A percentile compares a stretch with the other conserved stretches of the same genome.
Evolutionary conservation across 495 filamentous ascomycete species (phyloP).

Genomic region (Venustampulla echinocandica): DNA sequence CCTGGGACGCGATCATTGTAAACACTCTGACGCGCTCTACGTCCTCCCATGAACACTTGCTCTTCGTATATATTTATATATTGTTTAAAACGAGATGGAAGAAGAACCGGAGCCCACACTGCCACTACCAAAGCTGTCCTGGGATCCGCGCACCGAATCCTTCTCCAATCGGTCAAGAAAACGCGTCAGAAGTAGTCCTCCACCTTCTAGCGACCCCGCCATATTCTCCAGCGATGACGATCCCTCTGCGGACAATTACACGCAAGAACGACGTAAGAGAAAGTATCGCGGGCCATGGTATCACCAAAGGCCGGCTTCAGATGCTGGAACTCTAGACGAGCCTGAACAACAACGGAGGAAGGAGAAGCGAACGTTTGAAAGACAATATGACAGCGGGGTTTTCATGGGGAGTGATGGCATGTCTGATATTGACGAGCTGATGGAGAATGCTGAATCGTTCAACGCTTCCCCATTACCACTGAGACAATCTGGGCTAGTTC

Average conservation of each 20-base stretch:
- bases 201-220: slow-evolving; percentile 61
- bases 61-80: neutral
- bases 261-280: slow-evolving; percentile 45
- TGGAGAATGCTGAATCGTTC: slow-evolving; percentile 5
- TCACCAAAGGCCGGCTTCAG: slow-evolving; percentile 44
- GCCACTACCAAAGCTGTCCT: slow-evolving; percentile 33
- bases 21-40: too few relatives aligned
- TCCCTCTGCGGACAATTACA: slow-evolving; percentile 64
- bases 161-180: slow-evolving; percentile 31
- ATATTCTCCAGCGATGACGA: slow-evolving; percentile 75
- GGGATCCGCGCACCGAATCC: slow-evolving; percentile 25
- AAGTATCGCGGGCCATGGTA: slow-evolving; percentile 67
- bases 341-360: slow-evolving; percentile 25
- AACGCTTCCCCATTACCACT: slow-evolving; percentile 6
- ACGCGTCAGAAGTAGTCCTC: slow-evolving; percentile 29
- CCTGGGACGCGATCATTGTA: too few relatives aligned
- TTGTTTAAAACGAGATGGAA: slow-evolving; percentile 22
- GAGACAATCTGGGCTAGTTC: slow-evolving; percentile 20
- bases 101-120: slow-evolving; percentile 36
- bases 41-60: too few relatives aligned
- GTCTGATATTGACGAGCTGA: slow-evolving; percentile 31
- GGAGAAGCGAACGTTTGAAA: slow-evolving; percentile 47
- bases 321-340: slow-evolving; percentile 30
- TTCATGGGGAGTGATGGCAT: slow-evolving; percentile 64
- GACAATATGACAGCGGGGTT: slow-evolving; percentile 73